Conservation (phyloP, 192 early-diverging fungal genomes). For the Backusella tarrabulga region DNA sequence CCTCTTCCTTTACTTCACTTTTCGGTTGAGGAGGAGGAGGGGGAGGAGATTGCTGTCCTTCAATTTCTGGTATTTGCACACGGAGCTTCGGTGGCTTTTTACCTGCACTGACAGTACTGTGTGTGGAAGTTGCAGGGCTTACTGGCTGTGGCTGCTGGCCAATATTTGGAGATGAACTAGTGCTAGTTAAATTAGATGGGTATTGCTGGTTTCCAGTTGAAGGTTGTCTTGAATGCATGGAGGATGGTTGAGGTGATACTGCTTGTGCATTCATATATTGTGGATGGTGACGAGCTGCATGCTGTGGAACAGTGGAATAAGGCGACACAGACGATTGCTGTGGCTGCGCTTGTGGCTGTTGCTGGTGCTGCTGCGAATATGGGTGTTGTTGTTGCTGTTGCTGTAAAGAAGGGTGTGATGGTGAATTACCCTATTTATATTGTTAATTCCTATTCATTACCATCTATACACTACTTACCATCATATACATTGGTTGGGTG, state of each 20-base stretch:
- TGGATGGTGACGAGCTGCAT: constrained; percentile 3
- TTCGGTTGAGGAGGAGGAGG: neutral
- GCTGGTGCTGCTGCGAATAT: neutral
- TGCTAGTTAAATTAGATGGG: neutral
- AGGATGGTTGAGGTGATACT: constrained; percentile 2
- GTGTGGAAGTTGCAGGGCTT: constrained; percentile 30
- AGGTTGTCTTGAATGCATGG: constrained; percentile 1
- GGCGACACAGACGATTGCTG: neutral
- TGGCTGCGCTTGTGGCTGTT: constrained; percentile 3
- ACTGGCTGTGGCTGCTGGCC: neutral
- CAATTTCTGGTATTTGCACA: constrained; percentile 15
- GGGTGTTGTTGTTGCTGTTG: neutral
- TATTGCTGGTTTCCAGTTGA: neutral
- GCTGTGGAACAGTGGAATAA: constrained; percentile 8
- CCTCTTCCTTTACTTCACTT: neutral
- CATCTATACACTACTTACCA: neutral
- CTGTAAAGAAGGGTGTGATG: neutral
- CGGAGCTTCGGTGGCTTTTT: constrained; percentile 15
- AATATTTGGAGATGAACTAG: constrained; percentile 2
- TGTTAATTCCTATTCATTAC: neutral
- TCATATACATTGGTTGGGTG: constrained; percentile 12
- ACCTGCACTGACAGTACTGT: constrained; percentile 21
- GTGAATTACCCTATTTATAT: neutral
- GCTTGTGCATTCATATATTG: constrained; percentile 7
- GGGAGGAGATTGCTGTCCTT: neutral